Base-by-base conservation (phyloP, 2,329 filamentous ascomycete genomes). In the Colletotrichum tanaceti region DNA sequence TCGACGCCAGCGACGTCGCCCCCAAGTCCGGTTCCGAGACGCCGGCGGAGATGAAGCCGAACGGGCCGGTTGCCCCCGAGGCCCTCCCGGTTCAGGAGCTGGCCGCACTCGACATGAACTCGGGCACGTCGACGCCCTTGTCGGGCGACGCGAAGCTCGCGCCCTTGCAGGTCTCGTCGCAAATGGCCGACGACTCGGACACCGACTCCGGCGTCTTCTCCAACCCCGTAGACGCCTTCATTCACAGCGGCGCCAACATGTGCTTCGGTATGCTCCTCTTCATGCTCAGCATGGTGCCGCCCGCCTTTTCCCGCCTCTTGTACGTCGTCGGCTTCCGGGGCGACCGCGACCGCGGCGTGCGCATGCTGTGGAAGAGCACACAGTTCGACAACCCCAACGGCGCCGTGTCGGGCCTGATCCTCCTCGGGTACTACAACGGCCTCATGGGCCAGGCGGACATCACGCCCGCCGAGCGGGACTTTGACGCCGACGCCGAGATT, bases 271-370 rank as follows among this genome's bases (percentile, higher is more conserved):
- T 97, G 39, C 82, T 98, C 1, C 86, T 97, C 16, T 85, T 98
- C 1, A 85, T 98, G 62, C 90, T 98, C n/a, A 97, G 93, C 14
- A 91, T 98, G 82, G 90, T 98, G 0, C 97, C 96, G 0, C 96
- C 96, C 0, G 89, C 94, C 0, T 97, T 98, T 78, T 91, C 89
- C n/a, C 91, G 89, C 64, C 86, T 99, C 1, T 85, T 98, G 4
- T 93, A 91, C 68, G 91, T 98, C 49, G 91, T 98, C 38, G 96
- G 96, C 1, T 98, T 98, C 81, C 90, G 89, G 70, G 96, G 96
- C 39, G 94, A 98, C 77, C 90, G 94, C 50, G 89, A 93, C 70
- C 87, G 91, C 46, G 96, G 94, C 11, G 85, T 98, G 39, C 85
- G 87, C 46, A 91, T 98, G 88, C 88, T 99, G 5, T 99, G 96